Evolutionary conservation across 768 basidiomycete genomes (phyloP), one percentile per base, ranked within the genome.

Genomic region (Pholiota conissans): DNA sequence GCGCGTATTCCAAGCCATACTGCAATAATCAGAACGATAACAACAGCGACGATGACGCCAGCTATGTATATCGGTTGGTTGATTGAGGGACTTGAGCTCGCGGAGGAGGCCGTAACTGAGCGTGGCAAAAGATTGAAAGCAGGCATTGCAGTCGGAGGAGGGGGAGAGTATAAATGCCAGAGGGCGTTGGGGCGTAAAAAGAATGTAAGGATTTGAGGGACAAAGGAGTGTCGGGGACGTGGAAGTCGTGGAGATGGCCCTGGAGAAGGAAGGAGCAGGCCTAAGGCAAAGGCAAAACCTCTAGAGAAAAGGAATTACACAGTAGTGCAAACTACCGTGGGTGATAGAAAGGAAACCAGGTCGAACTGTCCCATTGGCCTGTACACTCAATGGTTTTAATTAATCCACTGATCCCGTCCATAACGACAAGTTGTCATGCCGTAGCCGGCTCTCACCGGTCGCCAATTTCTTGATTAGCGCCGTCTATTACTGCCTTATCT

Each of bases 1-100:
- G 66, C 60, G n/a, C 71, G 73, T 34, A 83, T 62, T 32, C 61
- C 66, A 4, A 85, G 61, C 82, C 81, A 86, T 26, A 73, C 10
- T 42, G 56, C 63, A 37, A 84, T 58, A 37, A 65, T 72, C 27
- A 80, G 50, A 22, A 76, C 55, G 39, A 81, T 67, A 27, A 74
- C 69, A 18, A 72, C 79, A 26, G 75, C 81, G 5, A 84, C 64
- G 20, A 76, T 71, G 63, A 87, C 78, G 5, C 82, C 86, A 52
- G 71, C 80, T 48, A 86, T 78, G 62, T 78, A 75, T 20, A 76
- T 66, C 5, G 78, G 67, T 35, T 61, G 67, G n/a, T 58, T 63
- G 40, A 56, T 42, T 20, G 66, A 59, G 46, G 32, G 16, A 24
- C 18, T 34, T 30, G 49, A 22, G 14, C 22, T 27, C 20, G 45